These are phyloP conservation scores for Fusarium torulosum DNA, from an alignment of 2,329 filamentous ascomycete species.

Conservation along the genomic window DNA sequence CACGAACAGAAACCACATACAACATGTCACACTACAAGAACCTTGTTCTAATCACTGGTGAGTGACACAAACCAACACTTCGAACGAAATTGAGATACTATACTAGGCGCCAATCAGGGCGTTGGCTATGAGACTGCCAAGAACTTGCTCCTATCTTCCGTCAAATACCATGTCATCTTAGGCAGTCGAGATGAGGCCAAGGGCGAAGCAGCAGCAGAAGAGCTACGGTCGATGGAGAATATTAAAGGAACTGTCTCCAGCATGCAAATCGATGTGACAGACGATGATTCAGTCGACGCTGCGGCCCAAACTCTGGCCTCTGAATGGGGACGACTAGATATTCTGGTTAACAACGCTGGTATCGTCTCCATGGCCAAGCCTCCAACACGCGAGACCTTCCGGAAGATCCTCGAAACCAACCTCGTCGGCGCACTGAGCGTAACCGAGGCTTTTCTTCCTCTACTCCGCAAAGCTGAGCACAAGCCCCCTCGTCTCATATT, in stretches of 20 bases:
- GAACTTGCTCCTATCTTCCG: slow-evolving; percentile 10
- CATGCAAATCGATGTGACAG: slow-evolving; percentile 11
- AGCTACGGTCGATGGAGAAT: background rate
- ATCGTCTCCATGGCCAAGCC: slow-evolving; percentile 1
- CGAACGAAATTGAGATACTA: background rate
- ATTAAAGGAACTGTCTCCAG: slow-evolving; percentile 25
- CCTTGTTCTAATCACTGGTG: slow-evolving; percentile 23
- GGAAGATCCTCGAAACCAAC: slow-evolving; percentile 6
- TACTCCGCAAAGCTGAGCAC: slow-evolving; percentile 13
- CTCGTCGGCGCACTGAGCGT: slow-evolving; percentile 15
- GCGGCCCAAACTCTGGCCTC: slow-evolving; percentile 2
- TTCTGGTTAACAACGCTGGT: slow-evolving; percentile 19
- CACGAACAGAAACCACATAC: fast-evolving
- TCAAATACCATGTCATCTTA: slow-evolving; percentile 22
- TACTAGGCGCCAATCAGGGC: slow-evolving; percentile 29
- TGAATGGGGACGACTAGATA: slow-evolving; percentile 23
- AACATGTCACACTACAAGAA: slow-evolving; percentile 17
- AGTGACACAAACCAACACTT: background rate
- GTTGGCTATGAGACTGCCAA: slow-evolving; percentile 28
- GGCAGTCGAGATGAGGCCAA: slow-evolving; percentile 21
- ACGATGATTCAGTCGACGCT: slow-evolving; percentile 7
- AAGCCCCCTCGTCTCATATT: slow-evolving; percentile 14
- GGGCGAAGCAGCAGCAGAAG: slow-evolving; percentile 2
- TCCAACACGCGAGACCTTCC: slow-evolving; percentile 14
- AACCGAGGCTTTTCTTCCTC: background rate